Percentiles rank a stretch among this genome's conserved stretches.
Conservation (phyloP, 192 early-diverging fungal species). For the Mortierella claussenii region DNA sequence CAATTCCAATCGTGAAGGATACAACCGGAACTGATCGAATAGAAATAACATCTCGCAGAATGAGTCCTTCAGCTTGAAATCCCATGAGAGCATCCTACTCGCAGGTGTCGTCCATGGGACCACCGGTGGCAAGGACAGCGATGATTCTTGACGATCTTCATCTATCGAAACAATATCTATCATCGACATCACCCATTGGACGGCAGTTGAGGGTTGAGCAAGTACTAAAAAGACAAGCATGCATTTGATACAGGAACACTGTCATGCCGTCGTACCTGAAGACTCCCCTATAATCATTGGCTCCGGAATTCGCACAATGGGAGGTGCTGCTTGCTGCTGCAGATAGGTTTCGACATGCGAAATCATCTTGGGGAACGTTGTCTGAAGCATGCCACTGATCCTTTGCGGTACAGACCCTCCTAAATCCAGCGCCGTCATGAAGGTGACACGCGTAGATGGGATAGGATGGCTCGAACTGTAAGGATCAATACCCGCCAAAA, state of each 20-base stretch:
- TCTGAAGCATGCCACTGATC: constrained; percentile 58
- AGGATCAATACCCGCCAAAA: constrained; percentile 63
- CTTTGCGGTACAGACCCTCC: constrained; percentile 58
- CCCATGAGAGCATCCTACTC: constrained; percentile 23
- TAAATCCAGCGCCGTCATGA: constrained; percentile 58
- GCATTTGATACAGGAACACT: too few species aligned
- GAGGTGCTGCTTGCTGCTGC: constrained; percentile 56
- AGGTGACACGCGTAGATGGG: constrained; percentile 61
- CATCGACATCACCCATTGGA: too few species aligned
- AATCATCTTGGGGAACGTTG: constrained; percentile 56
- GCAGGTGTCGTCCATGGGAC: constrained; percentile 29
- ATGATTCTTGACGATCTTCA: background rate
- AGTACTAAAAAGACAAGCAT: too few species aligned
- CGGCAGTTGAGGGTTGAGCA: too few species aligned
- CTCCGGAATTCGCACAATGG: constrained; percentile 41
- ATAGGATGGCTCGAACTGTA: constrained; percentile 64
- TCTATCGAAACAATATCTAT: constrained; percentile 1
- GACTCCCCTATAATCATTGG: constrained; percentile 18
- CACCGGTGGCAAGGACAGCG: background rate
- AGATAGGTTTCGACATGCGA: constrained; percentile 55
- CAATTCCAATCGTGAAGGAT: constrained; percentile 31
- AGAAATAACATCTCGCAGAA: constrained; percentile 25
- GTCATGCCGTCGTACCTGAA: too few species aligned
- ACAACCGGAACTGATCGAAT: constrained; percentile 45
- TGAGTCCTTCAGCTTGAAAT: constrained; percentile 43